Evolutionary conservation across 2,329 filamentous ascomycete genomes (phyloP).

Genomic region (Diaporthe sp.): DNA sequence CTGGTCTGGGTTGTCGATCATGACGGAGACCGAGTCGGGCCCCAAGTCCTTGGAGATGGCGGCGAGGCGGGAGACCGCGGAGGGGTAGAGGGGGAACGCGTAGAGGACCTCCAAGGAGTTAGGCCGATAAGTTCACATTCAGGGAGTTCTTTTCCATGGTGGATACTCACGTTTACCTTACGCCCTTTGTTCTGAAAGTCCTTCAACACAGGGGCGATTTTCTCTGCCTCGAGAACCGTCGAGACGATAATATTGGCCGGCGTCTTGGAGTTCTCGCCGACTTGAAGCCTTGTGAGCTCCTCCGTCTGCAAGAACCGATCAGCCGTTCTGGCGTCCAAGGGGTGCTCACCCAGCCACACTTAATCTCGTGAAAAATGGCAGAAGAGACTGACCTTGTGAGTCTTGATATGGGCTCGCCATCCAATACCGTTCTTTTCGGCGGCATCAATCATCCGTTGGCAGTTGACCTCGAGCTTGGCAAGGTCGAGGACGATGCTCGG

Average conservation of each 20-base stretch:
- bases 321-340: constrained; percentile 15
- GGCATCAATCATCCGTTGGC: constrained; percentile 78
- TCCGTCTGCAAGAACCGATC: constrained; percentile 64
- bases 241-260: constrained; percentile 77
- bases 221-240: constrained; percentile 81
- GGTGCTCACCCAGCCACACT: neutral
- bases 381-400: constrained; percentile 75
- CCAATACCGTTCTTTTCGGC: constrained; percentile 70
- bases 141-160: neutral
- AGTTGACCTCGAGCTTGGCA: constrained; percentile 76
- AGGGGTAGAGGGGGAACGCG: constrained; percentile 77
- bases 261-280: constrained; percentile 66
- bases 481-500: constrained; percentile 79
- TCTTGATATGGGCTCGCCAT: constrained; percentile 86
- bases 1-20: constrained; percentile 79
- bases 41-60: constrained; percentile 69
- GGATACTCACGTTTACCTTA: constrained; percentile 67
- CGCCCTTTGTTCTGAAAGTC: constrained; percentile 69
- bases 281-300: constrained; percentile 77
- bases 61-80: constrained; percentile 72
- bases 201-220: constrained; percentile 71
- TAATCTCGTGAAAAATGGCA: neutral
- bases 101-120: constrained; percentile 71
- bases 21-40: constrained; percentile 69
- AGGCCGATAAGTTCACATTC: neutral